Conservation (phyloP, 371 early-diverging fungal species). For the Neoconidiobolus thromboides region DNA sequence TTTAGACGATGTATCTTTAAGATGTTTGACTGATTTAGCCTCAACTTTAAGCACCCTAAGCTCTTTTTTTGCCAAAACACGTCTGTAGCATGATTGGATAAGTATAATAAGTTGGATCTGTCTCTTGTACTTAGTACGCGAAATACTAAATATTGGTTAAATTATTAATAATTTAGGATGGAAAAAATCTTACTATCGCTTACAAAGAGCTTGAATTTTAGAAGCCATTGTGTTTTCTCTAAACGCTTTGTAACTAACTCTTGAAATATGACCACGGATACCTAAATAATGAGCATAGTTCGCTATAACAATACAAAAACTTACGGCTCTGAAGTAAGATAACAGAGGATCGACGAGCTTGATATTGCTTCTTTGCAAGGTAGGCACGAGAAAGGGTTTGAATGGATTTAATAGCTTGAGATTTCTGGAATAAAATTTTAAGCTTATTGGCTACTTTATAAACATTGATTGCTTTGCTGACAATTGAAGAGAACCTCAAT, state of each 20-base stretch:
- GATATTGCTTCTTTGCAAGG: conserved; percentile 30
- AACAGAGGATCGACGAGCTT: conserved; percentile 14
- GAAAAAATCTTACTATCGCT: conserved; percentile 20
- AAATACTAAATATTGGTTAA: conserved; percentile 12
- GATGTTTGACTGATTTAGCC: conserved; percentile 68
- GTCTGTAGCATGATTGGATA: conserved; percentile 64
- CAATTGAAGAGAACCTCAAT: conserved; percentile 28
- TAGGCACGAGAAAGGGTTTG: conserved; percentile 51
- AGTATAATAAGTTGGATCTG: conserved; percentile 31
- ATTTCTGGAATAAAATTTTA: conserved; percentile 32
- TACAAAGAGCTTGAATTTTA: conserved; percentile 44
- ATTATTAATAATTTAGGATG: neutral
- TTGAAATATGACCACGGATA: conserved; percentile 32
- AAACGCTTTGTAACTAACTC: conserved; percentile 26
- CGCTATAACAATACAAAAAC: conserved; percentile 8
- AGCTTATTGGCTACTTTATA: conserved; percentile 33
- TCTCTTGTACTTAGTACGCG: conserved; percentile 31
- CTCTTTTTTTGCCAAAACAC: conserved; percentile 37
- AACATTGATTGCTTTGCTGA: conserved; percentile 39
- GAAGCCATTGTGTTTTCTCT: conserved; percentile 49
- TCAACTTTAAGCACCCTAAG: conserved; percentile 53
- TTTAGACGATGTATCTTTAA: conserved; percentile 77
- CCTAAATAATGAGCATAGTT: conserved; percentile 21
- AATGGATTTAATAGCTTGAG: conserved; percentile 49
- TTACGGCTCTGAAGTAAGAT: conserved; percentile 14